These are phyloP conservation scores for Penicillium occitanis DNA, from an alignment of 2,329 filamentous ascomycete species.

Conservation along the genomic window DNA sequence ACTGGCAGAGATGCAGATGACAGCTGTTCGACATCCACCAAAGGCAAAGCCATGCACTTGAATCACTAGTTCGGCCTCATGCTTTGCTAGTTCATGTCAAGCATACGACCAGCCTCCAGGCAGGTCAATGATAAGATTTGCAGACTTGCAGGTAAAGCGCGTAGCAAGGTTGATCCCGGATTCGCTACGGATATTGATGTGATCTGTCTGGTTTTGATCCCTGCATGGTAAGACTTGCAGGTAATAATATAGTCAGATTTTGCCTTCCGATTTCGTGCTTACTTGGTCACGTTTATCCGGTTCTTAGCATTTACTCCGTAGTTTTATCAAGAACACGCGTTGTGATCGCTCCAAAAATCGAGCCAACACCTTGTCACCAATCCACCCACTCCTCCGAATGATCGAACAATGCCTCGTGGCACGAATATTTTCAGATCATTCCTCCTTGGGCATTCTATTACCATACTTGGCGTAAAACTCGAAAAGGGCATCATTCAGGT, in stretches of 20 bases:
- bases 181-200: not conserved
- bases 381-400: not conserved
- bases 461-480: not conserved
- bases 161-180: not conserved
- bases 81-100: constrained; percentile 6
- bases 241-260: not conserved
- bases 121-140: not conserved
- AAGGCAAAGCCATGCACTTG: constrained; percentile 2
- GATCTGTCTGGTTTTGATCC: not conserved
- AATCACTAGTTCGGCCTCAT: constrained; percentile 9
- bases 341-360: not conserved
- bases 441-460: not conserved
- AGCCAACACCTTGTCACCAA: not conserved
- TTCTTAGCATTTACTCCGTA: not conserved
- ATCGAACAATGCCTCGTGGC: not conserved
- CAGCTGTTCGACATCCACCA: constrained; percentile 15
- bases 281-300: not conserved
- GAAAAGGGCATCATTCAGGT: not conserved
- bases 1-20: constrained; percentile 9
- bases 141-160: constrained; percentile 7
- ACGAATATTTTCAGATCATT: not conserved
- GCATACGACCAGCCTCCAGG: constrained; percentile 3
- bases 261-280: not conserved
- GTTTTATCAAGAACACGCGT: not conserved
- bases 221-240: not conserved